Evolutionary conservation across 2,329 filamentous ascomycete genomes (phyloP).

Genomic region (Monilinia vaccinii-corymbosi): DNA sequence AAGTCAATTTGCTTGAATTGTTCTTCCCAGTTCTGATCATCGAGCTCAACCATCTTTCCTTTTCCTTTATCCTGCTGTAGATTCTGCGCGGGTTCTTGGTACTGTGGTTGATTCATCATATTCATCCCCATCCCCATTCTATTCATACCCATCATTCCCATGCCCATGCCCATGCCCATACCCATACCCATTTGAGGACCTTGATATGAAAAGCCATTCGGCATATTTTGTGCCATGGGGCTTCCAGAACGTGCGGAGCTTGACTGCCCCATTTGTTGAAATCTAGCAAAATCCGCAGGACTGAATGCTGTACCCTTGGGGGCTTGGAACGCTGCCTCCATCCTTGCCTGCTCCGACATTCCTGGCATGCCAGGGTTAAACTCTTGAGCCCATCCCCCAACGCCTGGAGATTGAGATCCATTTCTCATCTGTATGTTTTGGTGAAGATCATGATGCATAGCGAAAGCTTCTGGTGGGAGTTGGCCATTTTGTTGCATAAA

Average conservation of each 20-base stretch:
- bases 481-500: constrained; percentile 74
- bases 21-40: constrained; percentile 91
- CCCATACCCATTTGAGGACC: constrained; percentile 43
- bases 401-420: constrained; percentile 29
- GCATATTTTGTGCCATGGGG: constrained; percentile 40
- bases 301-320: constrained; percentile 56
- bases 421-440: constrained; percentile 21
- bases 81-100: constrained; percentile 32
- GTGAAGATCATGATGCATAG: constrained; percentile 28
- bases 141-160: constrained; percentile 48
- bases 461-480: constrained; percentile 35
- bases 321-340: constrained; percentile 62
- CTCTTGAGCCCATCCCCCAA: constrained; percentile 52
- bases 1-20: constrained; percentile 86
- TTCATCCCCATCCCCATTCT: constrained; percentile 49
- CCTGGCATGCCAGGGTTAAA: constrained; percentile 48
- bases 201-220: constrained; percentile 41
- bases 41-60: constrained; percentile 86
- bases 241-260: constrained; percentile 49
- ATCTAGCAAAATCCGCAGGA: constrained; percentile 78
- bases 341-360: constrained; percentile 46
- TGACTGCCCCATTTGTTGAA: constrained; percentile 60
- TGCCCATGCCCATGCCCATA: constrained; percentile 29
- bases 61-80: constrained; percentile 61
- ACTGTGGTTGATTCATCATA: constrained; percentile 36